These are phyloP conservation scores for Boletus rufocinnamomeus DNA, from an alignment of 768 basidiomycete species.

Conservation along the genomic window DNA sequence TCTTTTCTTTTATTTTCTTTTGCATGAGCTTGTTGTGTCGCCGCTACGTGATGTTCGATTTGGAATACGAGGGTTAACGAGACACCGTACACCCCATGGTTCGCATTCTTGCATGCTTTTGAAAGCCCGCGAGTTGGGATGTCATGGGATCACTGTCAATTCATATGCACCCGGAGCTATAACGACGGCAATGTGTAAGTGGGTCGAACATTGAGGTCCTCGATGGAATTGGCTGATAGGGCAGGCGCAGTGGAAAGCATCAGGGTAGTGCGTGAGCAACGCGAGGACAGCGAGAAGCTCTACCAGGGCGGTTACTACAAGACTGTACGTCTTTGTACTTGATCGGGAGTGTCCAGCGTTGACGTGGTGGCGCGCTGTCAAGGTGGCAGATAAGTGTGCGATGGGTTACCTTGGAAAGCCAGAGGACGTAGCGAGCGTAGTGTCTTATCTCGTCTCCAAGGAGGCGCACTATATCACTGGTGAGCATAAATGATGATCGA, in stretches of 20 bases:
- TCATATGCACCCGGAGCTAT: slow-evolving; percentile 35
- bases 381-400: slow-evolving; percentile 2
- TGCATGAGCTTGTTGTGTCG: neutral
- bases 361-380: neutral
- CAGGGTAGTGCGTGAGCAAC: neutral
- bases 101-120: slow-evolving; percentile 6
- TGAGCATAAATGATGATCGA: slow-evolving; percentile 5
- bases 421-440: slow-evolving; percentile 31
- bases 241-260: slow-evolving; percentile 2
- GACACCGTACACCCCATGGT: neutral
- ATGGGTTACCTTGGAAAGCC: slow-evolving; percentile 17
- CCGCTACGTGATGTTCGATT: slow-evolving; percentile 1
- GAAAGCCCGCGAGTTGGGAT: slow-evolving; percentile 30
- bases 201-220: neutral
- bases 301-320: slow-evolving; percentile 1
- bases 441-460: slow-evolving; percentile 36
- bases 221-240: neutral
- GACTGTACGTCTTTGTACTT: neutral
- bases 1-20: neutral
- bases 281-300: neutral
- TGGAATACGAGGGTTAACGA: slow-evolving; percentile 1
- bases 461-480: slow-evolving; percentile 33
- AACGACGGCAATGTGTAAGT: slow-evolving; percentile 28
- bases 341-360: neutral
- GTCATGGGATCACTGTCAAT: slow-evolving; percentile 30